A percentile compares a stretch with the other conserved stretches of the same genome.
Conservation (phyloP, 805 yeast species). For the Candida boleticola region DNA sequence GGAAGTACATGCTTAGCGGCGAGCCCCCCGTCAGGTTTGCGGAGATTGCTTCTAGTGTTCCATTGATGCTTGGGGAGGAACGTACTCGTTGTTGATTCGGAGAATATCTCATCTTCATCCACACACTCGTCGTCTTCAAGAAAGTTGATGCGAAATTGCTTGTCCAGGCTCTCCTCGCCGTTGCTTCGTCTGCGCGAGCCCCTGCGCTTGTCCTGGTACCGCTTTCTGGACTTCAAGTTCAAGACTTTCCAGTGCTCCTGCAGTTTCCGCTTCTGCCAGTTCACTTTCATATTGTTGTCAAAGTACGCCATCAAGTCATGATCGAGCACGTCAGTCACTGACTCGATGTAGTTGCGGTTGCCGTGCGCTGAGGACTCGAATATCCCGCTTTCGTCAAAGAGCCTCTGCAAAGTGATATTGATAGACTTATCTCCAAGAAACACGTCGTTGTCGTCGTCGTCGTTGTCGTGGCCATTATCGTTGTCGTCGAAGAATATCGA, state of each 20-base stretch:
- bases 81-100: not conserved
- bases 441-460: slow-evolving; percentile 6
- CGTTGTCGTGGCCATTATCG: slow-evolving; percentile 10
- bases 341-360: slow-evolving; percentile 21
- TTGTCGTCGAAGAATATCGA: slow-evolving; percentile 12
- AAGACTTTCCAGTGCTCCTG: slow-evolving; percentile 79
- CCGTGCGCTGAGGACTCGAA: not conserved
- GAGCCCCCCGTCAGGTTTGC: too few species aligned
- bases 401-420: slow-evolving; percentile 6
- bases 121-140: not conserved
- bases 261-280: slow-evolving; percentile 63
- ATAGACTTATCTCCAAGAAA: slow-evolving; percentile 3
- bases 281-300: slow-evolving; percentile 57
- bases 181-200: not conserved
- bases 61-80: slow-evolving; percentile 1
- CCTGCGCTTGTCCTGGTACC: not conserved
- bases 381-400: slow-evolving; percentile 6
- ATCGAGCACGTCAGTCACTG: slow-evolving; percentile 35
- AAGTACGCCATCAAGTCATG: slow-evolving; percentile 66
- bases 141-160: not conserved
- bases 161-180: not conserved
- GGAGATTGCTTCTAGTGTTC: not conserved
- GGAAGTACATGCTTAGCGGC: slow-evolving; percentile 45
- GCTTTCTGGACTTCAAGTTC: not conserved
- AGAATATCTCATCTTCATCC: slow-evolving; percentile 1